Evolutionary conservation across 768 basidiomycete genomes (phyloP).

Genomic region (Lanmaoa pseudosensibilis): DNA sequence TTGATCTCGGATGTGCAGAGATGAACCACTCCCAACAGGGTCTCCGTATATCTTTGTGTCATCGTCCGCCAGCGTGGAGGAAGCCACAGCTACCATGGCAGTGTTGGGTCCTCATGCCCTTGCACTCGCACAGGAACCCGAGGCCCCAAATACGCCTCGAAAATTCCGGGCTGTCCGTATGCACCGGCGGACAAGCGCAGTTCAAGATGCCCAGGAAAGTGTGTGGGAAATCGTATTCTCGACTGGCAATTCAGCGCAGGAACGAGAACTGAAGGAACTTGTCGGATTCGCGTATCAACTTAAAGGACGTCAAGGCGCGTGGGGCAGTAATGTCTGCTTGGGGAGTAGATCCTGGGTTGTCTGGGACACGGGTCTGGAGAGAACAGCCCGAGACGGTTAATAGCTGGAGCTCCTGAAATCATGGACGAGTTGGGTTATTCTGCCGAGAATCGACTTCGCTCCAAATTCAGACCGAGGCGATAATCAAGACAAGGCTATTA

Average conservation of each 20-base stretch:
- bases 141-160: not conserved
- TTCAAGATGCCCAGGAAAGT: not conserved
- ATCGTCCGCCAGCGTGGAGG: conserved; percentile 9
- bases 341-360: conserved; percentile 20
- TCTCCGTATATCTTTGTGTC: conserved; percentile 25
- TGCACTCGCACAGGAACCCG: conserved; percentile 19
- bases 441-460: not conserved
- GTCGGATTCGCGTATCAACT: conserved; percentile 1
- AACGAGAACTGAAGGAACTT: conserved; percentile 16
- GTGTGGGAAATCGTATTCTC: conserved; percentile 17
- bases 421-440: not conserved
- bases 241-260: conserved; percentile 13
- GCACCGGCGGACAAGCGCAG: not conserved
- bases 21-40: conserved; percentile 14
- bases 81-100: conserved; percentile 23
- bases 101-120: conserved; percentile 25
- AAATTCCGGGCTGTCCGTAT: conserved; percentile 22
- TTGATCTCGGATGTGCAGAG: conserved; percentile 8
- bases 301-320: not conserved
- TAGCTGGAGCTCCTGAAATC: not conserved
- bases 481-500: not conserved
- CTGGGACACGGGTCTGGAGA: conserved; percentile 19
- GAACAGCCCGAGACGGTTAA: not conserved
- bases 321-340: conserved; percentile 2
- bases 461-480: not conserved